Percentiles rank a stretch among this genome's conserved stretches.
phyloP scores from a whole-genome alignment of 345 rosid species.

The Geranium brycei region DNA sequence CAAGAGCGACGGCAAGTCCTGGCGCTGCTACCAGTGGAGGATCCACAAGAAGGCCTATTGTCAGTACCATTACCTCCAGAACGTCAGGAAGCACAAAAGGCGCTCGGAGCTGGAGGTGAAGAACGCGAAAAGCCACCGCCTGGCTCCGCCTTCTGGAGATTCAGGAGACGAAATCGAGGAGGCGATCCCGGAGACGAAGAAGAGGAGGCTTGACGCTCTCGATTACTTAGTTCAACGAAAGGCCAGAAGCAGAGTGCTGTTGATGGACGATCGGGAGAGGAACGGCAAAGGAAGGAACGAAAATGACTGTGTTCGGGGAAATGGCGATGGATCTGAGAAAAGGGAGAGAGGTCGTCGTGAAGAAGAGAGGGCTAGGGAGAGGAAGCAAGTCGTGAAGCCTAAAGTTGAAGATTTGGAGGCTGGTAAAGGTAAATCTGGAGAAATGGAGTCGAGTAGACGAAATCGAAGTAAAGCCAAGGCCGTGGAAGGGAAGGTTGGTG shows the following conservation, averaged over 20 bases:
- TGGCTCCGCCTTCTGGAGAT: background rate
- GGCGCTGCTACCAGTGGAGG: constrained; percentile 6
- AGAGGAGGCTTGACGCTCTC: background rate
- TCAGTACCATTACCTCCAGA: background rate
- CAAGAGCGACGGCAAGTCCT: background rate
- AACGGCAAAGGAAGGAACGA: background rate
- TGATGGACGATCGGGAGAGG: background rate
- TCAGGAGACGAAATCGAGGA: background rate
- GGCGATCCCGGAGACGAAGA: background rate
- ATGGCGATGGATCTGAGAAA: background rate
- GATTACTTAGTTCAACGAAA: background rate
- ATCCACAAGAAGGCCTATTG: background rate
- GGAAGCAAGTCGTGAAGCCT: background rate
- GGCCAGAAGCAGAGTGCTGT: background rate
- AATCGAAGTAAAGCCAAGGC: background rate
- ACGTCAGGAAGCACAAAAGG: too few species aligned
- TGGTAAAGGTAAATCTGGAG: background rate
- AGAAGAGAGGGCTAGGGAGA: background rate
- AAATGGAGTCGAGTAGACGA: background rate
- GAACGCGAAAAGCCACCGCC: background rate
- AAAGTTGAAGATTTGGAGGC: background rate
- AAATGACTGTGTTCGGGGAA: too few species aligned
- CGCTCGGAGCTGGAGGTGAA: background rate
- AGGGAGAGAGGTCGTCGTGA: background rate
- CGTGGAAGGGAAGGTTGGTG: background rate